Percentiles rank a stretch among this genome's conserved stretches.
Conservation (phyloP, 2,329 filamentous ascomycete species). For the Lecanoromycetidae sp. region DNA sequence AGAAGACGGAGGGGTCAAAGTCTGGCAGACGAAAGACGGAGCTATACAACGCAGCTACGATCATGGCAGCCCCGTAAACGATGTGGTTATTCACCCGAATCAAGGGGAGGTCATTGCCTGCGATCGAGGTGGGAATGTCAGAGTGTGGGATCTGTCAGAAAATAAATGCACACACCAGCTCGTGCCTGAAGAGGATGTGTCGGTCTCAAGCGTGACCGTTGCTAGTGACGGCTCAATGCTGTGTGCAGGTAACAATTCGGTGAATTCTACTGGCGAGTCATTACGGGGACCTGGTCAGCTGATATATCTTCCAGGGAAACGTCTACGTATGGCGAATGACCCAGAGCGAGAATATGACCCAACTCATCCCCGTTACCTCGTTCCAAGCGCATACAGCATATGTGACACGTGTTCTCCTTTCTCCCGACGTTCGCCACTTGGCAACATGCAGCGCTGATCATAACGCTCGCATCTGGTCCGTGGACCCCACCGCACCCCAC, state of each 20-base stretch:
- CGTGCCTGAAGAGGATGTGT: constrained; percentile 89
- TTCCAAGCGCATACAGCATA: constrained; percentile 88
- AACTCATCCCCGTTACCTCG: constrained; percentile 73
- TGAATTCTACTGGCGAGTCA: constrained; percentile 33
- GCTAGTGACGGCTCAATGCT: constrained; percentile 87
- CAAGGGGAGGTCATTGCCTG: constrained; percentile 97
- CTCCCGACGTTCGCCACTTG: constrained; percentile 84
- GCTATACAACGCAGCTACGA: constrained; percentile 85
- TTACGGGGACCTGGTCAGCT: neutral
- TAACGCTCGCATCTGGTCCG: constrained; percentile 91
- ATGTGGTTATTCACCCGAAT: constrained; percentile 98
- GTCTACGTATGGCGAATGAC: constrained; percentile 96
- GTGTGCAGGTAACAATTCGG: constrained; percentile 83
- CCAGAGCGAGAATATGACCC: constrained; percentile 68
- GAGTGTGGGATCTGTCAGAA: constrained; percentile 93
- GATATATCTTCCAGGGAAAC: constrained; percentile 56
- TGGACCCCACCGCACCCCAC: constrained; percentile 44
- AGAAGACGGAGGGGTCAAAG: constrained; percentile 92
- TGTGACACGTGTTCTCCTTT: constrained; percentile 82
- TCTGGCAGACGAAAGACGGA: constrained; percentile 84
- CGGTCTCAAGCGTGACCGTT: constrained; percentile 87
- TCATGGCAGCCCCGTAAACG: constrained; percentile 81
- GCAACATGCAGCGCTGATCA: constrained; percentile 91
- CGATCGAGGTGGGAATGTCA: constrained; percentile 80
- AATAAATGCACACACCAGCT: constrained; percentile 95